Conservation (phyloP, 2,329 filamentous ascomycete species). For the Colletotrichum aenigma region DNA sequence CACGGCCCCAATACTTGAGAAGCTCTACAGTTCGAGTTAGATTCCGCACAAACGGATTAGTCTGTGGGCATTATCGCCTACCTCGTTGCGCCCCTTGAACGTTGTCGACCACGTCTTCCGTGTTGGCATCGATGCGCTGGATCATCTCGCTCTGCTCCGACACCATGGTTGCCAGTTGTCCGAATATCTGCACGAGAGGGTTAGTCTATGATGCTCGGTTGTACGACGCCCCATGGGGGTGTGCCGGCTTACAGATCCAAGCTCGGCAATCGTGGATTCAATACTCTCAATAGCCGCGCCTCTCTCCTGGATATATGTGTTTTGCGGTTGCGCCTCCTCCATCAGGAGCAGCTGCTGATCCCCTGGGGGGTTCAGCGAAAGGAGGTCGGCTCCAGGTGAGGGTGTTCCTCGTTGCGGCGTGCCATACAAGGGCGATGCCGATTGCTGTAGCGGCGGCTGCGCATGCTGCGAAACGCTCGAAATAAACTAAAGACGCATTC, state of each 20-base stretch:
- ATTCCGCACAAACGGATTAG: background rate
- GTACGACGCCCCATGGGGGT: constrained; percentile 17
- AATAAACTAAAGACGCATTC: constrained; percentile 63
- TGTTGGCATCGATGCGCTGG: constrained; percentile 95
- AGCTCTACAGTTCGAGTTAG: constrained; percentile 58
- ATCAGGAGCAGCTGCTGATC: constrained; percentile 91
- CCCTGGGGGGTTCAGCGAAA: constrained; percentile 83
- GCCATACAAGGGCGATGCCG: constrained; percentile 85
- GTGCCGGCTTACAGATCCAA: constrained; percentile 58
- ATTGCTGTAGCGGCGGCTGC: constrained; percentile 71
- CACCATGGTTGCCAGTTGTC: constrained; percentile 95
- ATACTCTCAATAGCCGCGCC: constrained; percentile 97
- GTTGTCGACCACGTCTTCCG: constrained; percentile 97
- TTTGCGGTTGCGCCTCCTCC: constrained; percentile 87
- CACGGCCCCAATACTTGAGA: constrained; percentile 94
- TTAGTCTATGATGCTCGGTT: constrained; percentile 29
- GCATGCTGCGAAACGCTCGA: constrained; percentile 83
- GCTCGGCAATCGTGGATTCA: constrained; percentile 90
- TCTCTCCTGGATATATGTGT: constrained; percentile 89
- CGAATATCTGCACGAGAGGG: constrained; percentile 68
- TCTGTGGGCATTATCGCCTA: background rate
- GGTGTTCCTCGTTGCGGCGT: constrained; percentile 72
- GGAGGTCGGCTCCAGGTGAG: constrained; percentile 73
- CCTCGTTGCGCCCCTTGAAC: constrained; percentile 89
- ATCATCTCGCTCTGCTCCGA: constrained; percentile 98